phyloP scores from a whole-genome alignment of 1,139 yeast genomes.

The Saccharomyces pastorianus region DNA sequence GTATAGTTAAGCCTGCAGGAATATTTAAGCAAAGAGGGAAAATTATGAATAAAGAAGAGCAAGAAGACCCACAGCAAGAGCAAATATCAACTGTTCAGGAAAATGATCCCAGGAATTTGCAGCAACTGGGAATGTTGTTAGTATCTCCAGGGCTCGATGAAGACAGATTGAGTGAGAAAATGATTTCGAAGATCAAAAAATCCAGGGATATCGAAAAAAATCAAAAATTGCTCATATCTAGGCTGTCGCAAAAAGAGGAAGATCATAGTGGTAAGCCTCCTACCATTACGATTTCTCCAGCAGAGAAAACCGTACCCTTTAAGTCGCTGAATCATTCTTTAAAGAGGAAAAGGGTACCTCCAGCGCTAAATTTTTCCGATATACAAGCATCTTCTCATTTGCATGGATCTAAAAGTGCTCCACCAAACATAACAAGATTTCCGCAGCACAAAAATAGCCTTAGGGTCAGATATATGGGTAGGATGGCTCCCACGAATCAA shows the following conservation, averaged over 20 bases:
- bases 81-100: neutral
- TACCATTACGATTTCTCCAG: neutral
- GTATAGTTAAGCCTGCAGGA: neutral
- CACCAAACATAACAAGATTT: neutral
- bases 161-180: constrained; percentile 28
- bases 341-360: neutral
- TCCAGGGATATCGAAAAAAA: constrained; percentile 32
- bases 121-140: constrained; percentile 29
- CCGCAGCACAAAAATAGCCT: neutral
- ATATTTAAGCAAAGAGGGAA: neutral
- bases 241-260: neutral
- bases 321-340: neutral
- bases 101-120: neutral
- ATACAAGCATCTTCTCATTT: neutral
- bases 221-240: constrained; percentile 25
- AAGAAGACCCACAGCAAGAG: neutral
- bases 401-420: neutral
- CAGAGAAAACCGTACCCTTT: neutral
- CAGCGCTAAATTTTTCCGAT: neutral
- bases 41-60: neutral
- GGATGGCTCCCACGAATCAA: neutral
- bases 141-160: constrained; percentile 36
- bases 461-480: neutral
- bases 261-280: neutral
- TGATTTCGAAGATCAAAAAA: constrained; percentile 30